Evolutionary conservation across 2,329 filamentous ascomycete genomes (phyloP).

Genomic region (Parafenestella ontariensis): DNA sequence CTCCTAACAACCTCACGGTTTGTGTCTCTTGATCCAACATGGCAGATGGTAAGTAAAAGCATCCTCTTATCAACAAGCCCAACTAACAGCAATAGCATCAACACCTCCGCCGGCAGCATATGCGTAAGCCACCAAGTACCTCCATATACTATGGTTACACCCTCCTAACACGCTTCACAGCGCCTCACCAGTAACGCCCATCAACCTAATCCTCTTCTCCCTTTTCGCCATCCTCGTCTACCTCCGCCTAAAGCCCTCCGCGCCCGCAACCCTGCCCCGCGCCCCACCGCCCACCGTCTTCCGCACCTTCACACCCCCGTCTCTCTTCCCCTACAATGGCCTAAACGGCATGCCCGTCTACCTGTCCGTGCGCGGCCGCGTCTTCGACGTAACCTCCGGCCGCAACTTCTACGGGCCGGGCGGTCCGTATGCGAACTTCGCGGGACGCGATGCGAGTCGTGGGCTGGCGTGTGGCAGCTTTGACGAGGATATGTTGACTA

Average conservation of each 20-base stretch:
- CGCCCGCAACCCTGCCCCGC: constrained; percentile 59
- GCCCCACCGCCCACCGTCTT: constrained; percentile 78
- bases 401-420: constrained; percentile 96
- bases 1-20: background rate
- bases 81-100: constrained; percentile 59
- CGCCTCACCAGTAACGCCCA: constrained; percentile 63
- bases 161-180: constrained; percentile 46
- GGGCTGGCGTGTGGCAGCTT: constrained; percentile 92
- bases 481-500: constrained; percentile 92
- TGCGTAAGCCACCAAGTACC: constrained; percentile 47
- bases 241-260: constrained; percentile 64
- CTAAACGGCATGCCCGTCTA: constrained; percentile 76
- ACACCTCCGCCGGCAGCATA: constrained; percentile 62
- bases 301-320: constrained; percentile 81
- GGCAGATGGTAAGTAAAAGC: constrained; percentile 35
- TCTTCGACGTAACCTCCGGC: constrained; percentile 89
- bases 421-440: constrained; percentile 95
- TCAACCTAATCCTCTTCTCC: constrained; percentile 67
- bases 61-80: background rate
- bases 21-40: constrained; percentile 17
- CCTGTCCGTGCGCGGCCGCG: constrained; percentile 85
- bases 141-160: background rate
- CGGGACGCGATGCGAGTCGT: constrained; percentile 86
- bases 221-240: constrained; percentile 65
- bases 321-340: constrained; percentile 88